These are phyloP conservation scores for Coemansia sp. DNA, from an alignment of 192 early-diverging fungal genomes.

Conservation along the genomic window DNA sequence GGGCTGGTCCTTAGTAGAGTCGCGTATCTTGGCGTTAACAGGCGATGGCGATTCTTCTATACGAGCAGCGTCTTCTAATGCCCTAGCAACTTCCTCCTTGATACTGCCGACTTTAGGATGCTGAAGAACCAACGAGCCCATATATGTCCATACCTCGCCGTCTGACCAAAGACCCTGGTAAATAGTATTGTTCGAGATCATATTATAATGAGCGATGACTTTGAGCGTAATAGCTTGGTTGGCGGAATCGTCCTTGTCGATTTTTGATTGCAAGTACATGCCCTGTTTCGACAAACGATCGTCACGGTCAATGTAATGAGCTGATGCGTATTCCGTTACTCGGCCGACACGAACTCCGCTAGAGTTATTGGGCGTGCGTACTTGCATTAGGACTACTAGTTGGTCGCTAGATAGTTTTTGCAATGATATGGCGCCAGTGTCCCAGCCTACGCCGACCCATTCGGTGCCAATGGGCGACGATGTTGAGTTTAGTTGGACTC, in stretches of 20 bases:
- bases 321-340: constrained; percentile 45
- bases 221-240: constrained; percentile 32
- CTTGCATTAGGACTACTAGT: constrained; percentile 38
- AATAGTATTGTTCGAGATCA: constrained; percentile 55
- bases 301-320: constrained; percentile 34
- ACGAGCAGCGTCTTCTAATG: constrained; percentile 40
- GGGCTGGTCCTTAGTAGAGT: neutral
- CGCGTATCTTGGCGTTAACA: neutral
- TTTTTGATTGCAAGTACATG: constrained; percentile 47
- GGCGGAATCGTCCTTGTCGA: constrained; percentile 28
- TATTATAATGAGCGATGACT: constrained; percentile 55
- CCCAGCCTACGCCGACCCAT: constrained; percentile 52
- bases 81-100: constrained; percentile 46
- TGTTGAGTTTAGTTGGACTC: constrained; percentile 37
- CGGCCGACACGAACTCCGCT: constrained; percentile 36
- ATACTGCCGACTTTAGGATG: constrained; percentile 42
- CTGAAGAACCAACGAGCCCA: constrained; percentile 53
- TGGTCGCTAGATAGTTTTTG: constrained; percentile 38
- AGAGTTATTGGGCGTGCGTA: constrained; percentile 31
- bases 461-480: constrained; percentile 49
- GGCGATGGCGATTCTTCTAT: neutral
- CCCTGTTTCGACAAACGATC: constrained; percentile 16
- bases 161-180: constrained; percentile 57
- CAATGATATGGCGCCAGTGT: constrained; percentile 37
- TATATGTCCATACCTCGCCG: constrained; percentile 52